Evolutionary conservation across 805 yeast genomes (phyloP), one percentile per base, ranked within the genome.

Genomic region (Blastobotrys attinorum): DNA sequence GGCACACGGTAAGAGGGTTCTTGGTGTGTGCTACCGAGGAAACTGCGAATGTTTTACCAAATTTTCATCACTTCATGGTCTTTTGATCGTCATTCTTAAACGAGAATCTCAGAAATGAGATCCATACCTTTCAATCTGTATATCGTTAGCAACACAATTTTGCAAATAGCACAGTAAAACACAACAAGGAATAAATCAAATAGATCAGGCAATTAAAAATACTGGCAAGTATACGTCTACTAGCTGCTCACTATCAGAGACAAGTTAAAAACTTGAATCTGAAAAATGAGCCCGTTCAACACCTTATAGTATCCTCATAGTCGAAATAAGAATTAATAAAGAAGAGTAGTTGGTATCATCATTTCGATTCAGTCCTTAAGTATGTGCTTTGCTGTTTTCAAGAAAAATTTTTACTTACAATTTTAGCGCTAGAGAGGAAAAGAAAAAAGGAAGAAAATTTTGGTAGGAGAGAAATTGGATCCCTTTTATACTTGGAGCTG

Each of bases 201-300:
- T 20, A 46, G 34, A 47, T 54, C 58, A 54, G 58, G 45, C 54
- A 54, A 52, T 52, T 41, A 35, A 50, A 53, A 60, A 56, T 63
- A 63, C 68, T 63, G 68, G 68, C 68, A 59, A 63, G 68, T 63
- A 64, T 62, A 64, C 54, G 65, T 64, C 58, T 46, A 25, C 29
- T 25, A 25, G 29, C 29, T 7, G 11, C 11, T 11, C 29, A 25
- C 29, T 25, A 25, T 25, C 11, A 11, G n/a, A 36, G 40, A 46
- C 46, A 49, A 29, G 22, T 32, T 27, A 36, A 39, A 23, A 8
- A n/a, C n/a, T n/a, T n/a, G n/a, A n/a, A n/a, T n/a, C n/a, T n/a
- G n/a, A n/a, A 34, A 22, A 17, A 7, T 36, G 36, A 43, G 40
- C 38, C 36, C 39, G 22, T 22, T 36, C 52, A 49, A 64, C 65